Evolutionary conservation across 1,139 yeast species (phyloP), one percentile per base, ranked within the genome.

Genomic region (Taiozyma sp.): DNA sequence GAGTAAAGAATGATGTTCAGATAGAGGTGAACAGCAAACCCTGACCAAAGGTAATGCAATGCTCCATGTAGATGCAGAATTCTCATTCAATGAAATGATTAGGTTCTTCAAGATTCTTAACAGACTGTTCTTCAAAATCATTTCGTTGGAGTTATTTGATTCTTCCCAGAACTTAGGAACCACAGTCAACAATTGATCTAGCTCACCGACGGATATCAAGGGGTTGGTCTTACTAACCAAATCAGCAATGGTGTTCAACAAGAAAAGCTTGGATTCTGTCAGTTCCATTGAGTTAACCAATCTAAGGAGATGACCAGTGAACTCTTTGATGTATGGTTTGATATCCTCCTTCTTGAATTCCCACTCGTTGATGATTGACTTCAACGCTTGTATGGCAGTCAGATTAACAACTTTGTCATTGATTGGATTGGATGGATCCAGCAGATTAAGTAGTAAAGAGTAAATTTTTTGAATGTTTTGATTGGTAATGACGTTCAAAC

Each of bases 341-440:
- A 93, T 88, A 43, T 74, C 80, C 13, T 70, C 72, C 53, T 87
- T 82, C 43, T 81, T 76, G 64, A 91, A 90, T 55, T 87, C 93
- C 90, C 95, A 89, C 59, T 89, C 97, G 54, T 88, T 93, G 30
- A 90, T 74, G 46, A 87, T 75, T 29, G 79, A 74, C 55, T 83
- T 76, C 16, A 90, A 69, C 0, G 91, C 80, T 60, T 85, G 87
- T n/a, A 87, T 74, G 0, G 95, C 84, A 2, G 95, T 81, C 26
- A 91, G 66, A 58, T 77, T 77, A 1, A 93, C 96, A 19, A 89
- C 95, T 49, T 76, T 73, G 62, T 91, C 97, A 57, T 81, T 79
- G 32, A 76, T 70, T 1, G 73, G 66, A 35, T 71, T 69, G 11
- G 68, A 53, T 3, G 75, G 68, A 35, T 76, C 71, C 50, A 86